Base-by-base conservation (phyloP, 176 grass and related monocot species). In the Oryza rufipogon region DNA sequence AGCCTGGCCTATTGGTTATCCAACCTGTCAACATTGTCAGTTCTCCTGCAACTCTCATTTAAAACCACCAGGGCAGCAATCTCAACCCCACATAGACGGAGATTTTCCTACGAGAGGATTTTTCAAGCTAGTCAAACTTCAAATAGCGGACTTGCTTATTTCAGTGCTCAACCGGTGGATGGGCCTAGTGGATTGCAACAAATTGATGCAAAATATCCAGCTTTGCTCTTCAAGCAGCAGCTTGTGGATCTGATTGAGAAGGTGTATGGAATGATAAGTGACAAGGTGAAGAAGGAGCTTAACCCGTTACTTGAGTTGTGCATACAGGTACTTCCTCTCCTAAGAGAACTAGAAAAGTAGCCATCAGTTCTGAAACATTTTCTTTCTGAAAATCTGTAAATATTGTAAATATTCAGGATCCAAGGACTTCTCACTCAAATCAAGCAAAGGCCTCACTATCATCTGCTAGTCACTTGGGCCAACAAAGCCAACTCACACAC, bases 211-310 rank as follows among this genome's bases (percentile, higher is more conserved):
- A 94, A 86, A 69, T 94, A 94, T 84, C 92, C 92, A 7, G 92
- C 88, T 77, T 80, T 91, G 83, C 92, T 94, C 89, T 94, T 97
- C 74, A 97, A 90, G 74, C 95, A 97, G 74, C 92, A 97, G 80
- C 74, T 97, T 71, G 89, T 91, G 63, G 89, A 91, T 88, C 81
- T 92, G 56, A 89, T 94, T 79, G 95, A 94, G 73, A 94, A 92
- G 81, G 91, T 94, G 28, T 89, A 91, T 80, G 90, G 85, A 71
- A 87, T 90, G 76, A 81, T 97, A 52, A 85, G 86, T 66, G 90
- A 94, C 66, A 92, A 91, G 67, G 66, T 94, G 66, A 97, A 94
- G 80, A 92, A 91, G 36, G 90, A 97, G 65, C 78, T 97, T 74
- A 91, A 93, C 67, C 85, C 95, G 28, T 87, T 92, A 51, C 95